Percentiles rank a stretch among this genome's conserved stretches.
Evolutionary conservation across 78 protist genomes (phyloP).

Genomic region (Dictyostelium citrinum): DNA sequence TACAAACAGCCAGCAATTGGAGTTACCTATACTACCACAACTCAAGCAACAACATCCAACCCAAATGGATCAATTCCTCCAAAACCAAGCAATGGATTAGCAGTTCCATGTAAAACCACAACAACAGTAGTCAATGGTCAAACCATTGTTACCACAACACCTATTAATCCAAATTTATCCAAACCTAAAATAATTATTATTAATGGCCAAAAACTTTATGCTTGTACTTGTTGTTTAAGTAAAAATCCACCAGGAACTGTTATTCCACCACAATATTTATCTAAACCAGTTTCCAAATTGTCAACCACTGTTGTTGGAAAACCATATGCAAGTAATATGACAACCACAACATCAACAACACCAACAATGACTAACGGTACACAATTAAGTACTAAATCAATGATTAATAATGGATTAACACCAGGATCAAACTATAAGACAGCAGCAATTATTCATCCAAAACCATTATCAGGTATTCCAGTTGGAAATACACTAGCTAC

Average conservation of each 20-base stretch:
- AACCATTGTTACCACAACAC: not conserved
- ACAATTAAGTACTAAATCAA: not conserved
- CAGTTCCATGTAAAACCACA: not conserved
- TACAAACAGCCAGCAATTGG: not conserved
- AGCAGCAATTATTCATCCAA: not conserved
- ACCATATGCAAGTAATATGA: not conserved
- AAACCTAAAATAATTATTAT: conserved; percentile 26
- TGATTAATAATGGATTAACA: not conserved
- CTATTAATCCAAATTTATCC: not conserved
- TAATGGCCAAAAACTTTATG: conserved; percentile 52
- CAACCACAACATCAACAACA: not conserved
- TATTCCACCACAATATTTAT: conserved; percentile 5
- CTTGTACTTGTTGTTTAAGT: conserved; percentile 57
- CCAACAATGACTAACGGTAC: not conserved
- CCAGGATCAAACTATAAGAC: not conserved
- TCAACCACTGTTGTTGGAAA: not conserved
- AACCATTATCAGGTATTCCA: not conserved
- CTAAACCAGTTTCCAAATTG: not conserved
- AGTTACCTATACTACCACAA: not conserved
- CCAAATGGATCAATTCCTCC: not conserved
- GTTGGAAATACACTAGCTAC: not conserved
- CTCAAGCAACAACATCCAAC: not conserved
- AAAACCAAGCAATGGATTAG: not conserved
- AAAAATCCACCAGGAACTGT: conserved; percentile 52
- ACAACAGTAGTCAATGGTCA: conserved; percentile 1